These are phyloP conservation scores for Aspergillus avenaceus DNA, from an alignment of 495 filamentous ascomycete species.

Conservation along the genomic window DNA sequence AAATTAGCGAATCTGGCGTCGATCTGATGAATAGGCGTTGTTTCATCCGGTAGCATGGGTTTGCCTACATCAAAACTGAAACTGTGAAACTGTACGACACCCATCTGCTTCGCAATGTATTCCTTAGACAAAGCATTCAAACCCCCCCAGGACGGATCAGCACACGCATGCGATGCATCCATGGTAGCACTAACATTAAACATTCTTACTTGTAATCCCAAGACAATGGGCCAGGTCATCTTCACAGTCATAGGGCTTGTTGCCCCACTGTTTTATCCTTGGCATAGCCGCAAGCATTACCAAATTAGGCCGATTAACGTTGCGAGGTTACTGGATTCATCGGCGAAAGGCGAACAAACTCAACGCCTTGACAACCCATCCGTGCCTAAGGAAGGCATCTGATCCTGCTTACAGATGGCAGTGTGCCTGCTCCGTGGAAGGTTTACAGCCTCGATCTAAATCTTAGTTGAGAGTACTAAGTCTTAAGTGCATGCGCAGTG, in stretches of 20 bases:
- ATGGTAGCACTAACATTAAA: neutral
- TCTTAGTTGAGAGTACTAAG: neutral
- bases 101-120: neutral
- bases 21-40: neutral
- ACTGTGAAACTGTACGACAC: neutral
- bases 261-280: neutral
- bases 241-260: neutral
- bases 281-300: neutral
- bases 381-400: neutral
- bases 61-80: constrained; percentile 2
- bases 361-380: neutral
- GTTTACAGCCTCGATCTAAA: neutral
- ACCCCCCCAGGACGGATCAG: no score
- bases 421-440: neutral
- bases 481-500: neutral
- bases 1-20: constrained; percentile 8
- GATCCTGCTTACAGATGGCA: neutral
- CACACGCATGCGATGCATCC: neutral
- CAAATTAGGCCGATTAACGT: neutral
- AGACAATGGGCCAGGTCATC: neutral
- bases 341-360: neutral
- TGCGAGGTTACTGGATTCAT: neutral
- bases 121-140: neutral
- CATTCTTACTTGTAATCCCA: neutral
- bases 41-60: constrained; percentile 5